These are phyloP conservation scores for Heritiera littoralis DNA, from an alignment of 345 rosid species.

Conservation along the genomic window DNA sequence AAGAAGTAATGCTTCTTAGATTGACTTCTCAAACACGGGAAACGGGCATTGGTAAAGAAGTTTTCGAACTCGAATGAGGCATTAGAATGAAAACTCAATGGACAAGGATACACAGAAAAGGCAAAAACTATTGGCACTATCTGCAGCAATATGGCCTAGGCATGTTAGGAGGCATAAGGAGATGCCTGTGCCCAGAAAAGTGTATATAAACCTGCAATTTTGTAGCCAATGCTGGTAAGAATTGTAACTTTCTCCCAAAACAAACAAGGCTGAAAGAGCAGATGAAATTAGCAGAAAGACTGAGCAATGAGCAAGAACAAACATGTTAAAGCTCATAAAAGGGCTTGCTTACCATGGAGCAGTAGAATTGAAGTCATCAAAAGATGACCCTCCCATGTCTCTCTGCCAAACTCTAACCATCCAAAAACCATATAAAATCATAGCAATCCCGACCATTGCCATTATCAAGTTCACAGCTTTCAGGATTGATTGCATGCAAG, in stretches of 20 bases:
- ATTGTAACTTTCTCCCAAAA: not conserved
- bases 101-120: slow-evolving; percentile 60
- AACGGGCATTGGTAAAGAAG: not conserved
- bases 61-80: not conserved
- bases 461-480: slow-evolving; percentile 43
- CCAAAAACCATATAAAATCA: slow-evolving; percentile 55
- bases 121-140: slow-evolving; percentile 46
- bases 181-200: slow-evolving; percentile 41
- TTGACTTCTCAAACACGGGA: not conserved
- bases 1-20: too few species aligned
- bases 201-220: slow-evolving; percentile 56
- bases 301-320: not conserved
- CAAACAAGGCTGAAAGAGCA: not conserved
- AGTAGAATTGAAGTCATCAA: slow-evolving; percentile 29
- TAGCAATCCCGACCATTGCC: slow-evolving; percentile 55
- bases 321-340: not conserved
- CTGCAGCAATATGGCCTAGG: slow-evolving; percentile 55
- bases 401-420: slow-evolving; percentile 55
- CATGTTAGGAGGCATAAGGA: slow-evolving; percentile 50
- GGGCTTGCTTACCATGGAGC: slow-evolving; percentile 13
- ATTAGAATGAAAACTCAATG: not conserved
- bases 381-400: slow-evolving; percentile 38
- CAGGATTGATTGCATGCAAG: slow-evolving; percentile 36
- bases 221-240: not conserved
- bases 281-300: not conserved